Percentiles rank a stretch among this genome's conserved stretches.
Evolutionary conservation across 208 protist genomes (phyloP).

Genomic region (Wallacemonas sp.): DNA sequence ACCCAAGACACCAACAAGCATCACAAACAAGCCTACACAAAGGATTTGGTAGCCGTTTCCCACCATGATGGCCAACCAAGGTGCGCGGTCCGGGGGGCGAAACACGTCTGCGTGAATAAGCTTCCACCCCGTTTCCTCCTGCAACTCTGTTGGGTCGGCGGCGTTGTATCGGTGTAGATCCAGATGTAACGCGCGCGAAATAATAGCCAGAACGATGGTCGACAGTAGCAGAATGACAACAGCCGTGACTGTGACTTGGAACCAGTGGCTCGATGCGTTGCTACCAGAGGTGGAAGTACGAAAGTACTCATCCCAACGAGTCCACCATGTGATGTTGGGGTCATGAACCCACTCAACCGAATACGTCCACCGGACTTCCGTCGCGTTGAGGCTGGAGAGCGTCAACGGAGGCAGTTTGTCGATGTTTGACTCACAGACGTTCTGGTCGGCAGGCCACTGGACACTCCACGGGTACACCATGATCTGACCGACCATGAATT

Average conservation of each 20-base stretch:
- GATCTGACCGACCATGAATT: conserved; percentile 79
- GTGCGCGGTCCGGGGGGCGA: conserved; percentile 83
- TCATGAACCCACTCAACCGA: conserved; percentile 68
- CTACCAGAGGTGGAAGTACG: conserved; percentile 61
- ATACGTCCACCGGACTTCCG: conserved; percentile 79
- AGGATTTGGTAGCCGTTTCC: conserved; percentile 96
- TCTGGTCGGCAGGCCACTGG: conserved; percentile 7
- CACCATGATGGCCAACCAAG: conserved; percentile 86
- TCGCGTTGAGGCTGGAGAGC: conserved; percentile 22
- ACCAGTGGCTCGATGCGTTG: conserved; percentile 85
- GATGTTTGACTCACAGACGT: conserved; percentile 8
- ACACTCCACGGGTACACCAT: conserved; percentile 57
- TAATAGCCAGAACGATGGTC: conserved; percentile 89
- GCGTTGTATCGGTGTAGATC: conserved; percentile 96
- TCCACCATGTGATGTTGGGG: conserved; percentile 90
- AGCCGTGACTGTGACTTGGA: conserved; percentile 96
- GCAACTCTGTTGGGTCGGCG: conserved; percentile 51
- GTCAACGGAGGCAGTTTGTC: conserved; percentile 10
- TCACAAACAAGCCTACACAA: conserved; percentile 67
- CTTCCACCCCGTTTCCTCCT: conserved; percentile 95
- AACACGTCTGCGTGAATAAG: conserved; percentile 98
- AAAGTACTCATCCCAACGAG: conserved; percentile 98
- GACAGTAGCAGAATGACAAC: conserved; percentile 93
- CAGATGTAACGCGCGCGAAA: conserved; percentile 94
- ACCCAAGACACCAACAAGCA: conserved; percentile 94